Percentiles rank a stretch among this genome's conserved stretches.
Evolutionary conservation across 2,329 filamentous ascomycete species (phyloP).

Genomic region (Xylaria digitata): DNA sequence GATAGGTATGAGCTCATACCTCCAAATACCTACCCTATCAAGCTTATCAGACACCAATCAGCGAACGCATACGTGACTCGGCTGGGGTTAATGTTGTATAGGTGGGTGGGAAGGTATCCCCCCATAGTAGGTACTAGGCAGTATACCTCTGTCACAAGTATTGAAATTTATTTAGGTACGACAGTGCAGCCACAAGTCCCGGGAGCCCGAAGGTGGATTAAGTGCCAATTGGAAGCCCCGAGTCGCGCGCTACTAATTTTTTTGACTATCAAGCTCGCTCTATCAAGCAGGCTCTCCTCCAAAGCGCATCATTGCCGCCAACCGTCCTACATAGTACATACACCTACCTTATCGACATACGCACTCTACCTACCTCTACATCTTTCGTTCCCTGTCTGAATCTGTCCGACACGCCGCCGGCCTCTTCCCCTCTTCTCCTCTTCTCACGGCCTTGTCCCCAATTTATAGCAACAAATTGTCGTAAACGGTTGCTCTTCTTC

Average conservation of each 20-base stretch:
- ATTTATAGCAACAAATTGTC: neutral
- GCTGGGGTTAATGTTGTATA: neutral
- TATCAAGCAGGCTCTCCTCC: constrained; percentile 6
- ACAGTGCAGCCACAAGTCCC: too few relatives aligned
- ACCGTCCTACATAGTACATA: constrained; percentile 7
- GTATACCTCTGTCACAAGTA: neutral
- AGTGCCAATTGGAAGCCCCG: constrained; percentile 26
- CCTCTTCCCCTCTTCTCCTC: neutral
- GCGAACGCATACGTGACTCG: constrained; percentile 2
- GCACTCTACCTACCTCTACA: neutral
- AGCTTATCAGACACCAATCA: constrained; percentile 22
- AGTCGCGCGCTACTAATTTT: constrained; percentile 42
- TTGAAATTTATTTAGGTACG: too few relatives aligned
- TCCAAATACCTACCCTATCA: neutral
- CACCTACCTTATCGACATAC: neutral
- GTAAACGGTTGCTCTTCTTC: neutral
- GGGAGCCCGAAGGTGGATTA: neutral
- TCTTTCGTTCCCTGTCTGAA: neutral
- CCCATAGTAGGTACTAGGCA: too few relatives aligned
- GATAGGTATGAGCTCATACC: constrained; percentile 40
- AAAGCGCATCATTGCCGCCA: constrained; percentile 39
- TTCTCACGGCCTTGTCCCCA: neutral
- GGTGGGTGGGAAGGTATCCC: too few relatives aligned
- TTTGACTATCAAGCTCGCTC: constrained; percentile 36
- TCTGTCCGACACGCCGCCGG: constrained; percentile 1